These are phyloP conservation scores for Phlyctochytrium planicorne DNA, from an alignment of 192 early-diverging fungal genomes.

Conservation along the genomic window DNA sequence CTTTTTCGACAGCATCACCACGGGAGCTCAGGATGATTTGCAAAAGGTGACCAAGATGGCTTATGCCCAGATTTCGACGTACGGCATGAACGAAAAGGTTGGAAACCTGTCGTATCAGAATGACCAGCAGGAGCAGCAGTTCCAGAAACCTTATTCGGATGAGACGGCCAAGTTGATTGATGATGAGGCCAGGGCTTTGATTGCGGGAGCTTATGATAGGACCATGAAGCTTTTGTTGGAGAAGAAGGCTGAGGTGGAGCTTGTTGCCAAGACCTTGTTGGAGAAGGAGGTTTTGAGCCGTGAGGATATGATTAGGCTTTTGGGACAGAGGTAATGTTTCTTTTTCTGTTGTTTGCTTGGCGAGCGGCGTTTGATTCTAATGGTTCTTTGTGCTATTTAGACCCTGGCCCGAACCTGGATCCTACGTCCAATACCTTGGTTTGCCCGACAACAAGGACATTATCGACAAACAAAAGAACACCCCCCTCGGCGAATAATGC, in stretches of 20 bases:
- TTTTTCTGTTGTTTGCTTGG: too few relatives aligned
- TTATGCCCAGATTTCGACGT: slow-evolving; percentile 90
- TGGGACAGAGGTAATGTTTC: slow-evolving; percentile 61
- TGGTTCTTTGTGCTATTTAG: slow-evolving; percentile 19
- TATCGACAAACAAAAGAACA: slow-evolving; percentile 3
- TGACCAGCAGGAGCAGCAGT: slow-evolving; percentile 66
- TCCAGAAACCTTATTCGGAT: slow-evolving; percentile 97
- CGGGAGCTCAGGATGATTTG: slow-evolving; percentile 96
- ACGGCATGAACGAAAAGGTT: slow-evolving; percentile 89
- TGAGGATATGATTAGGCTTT: slow-evolving; percentile 89
- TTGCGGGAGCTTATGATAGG: slow-evolving; percentile 77
- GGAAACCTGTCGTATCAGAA: slow-evolving; percentile 85
- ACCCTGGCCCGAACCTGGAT: slow-evolving; percentile 36
- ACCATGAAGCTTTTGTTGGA: slow-evolving; percentile 83
- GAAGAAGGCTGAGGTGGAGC: slow-evolving; percentile 82
- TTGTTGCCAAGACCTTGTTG: slow-evolving; percentile 87
- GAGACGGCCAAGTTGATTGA: slow-evolving; percentile 93
- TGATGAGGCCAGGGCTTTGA: slow-evolving; percentile 84
- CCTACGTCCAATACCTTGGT: slow-evolving; percentile 46
- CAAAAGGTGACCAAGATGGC: slow-evolving; percentile 97
- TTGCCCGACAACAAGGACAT: slow-evolving; percentile 12
- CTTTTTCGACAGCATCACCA: slow-evolving; percentile 93
- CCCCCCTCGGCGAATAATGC: background rate
- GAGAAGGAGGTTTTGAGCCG: slow-evolving; percentile 96
- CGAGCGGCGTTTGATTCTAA: background rate